Percentiles rank a stretch among this genome's conserved stretches.
Evolutionary conservation across 495 filamentous ascomycete genomes (phyloP).

Genomic region (Penicillium mononematosum): DNA sequence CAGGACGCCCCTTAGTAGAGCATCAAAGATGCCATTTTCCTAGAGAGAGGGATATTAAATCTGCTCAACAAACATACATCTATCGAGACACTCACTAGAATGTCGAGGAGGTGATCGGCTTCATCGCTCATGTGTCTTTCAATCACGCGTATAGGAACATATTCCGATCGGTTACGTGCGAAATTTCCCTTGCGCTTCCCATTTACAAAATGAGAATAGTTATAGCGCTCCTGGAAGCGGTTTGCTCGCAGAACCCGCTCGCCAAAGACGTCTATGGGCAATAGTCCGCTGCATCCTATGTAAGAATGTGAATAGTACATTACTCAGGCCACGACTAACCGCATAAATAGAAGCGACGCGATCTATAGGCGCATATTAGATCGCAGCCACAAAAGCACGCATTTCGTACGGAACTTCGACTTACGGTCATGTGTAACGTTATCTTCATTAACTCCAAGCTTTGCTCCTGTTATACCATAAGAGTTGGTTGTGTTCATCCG

Average conservation of each 20-base stretch:
- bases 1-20: too few relatives aligned
- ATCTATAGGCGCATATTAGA: not conserved
- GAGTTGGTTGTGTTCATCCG: not conserved
- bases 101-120: not conserved
- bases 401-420: slow-evolving; percentile 13
- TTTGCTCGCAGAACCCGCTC: not conserved
- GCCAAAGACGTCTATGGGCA: not conserved
- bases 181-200: not conserved
- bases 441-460: slow-evolving; percentile 52
- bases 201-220: not conserved
- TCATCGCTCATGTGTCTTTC: not conserved
- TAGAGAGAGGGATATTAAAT: too few relatives aligned
- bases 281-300: not conserved
- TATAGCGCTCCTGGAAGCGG: not conserved
- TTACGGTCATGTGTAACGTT: slow-evolving; percentile 42
- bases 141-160: not conserved
- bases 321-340: not conserved
- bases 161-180: not conserved
- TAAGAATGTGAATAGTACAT: too few relatives aligned
- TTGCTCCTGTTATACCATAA: slow-evolving; percentile 33
- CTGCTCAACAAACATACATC: too few relatives aligned
- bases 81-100: too few relatives aligned
- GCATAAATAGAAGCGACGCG: not conserved
- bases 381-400: not conserved
- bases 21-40: too few relatives aligned